Percentiles rank a stretch among this genome's conserved stretches.
Evolutionary conservation across 257 asterid genomes (phyloP).

Genomic region (Solanum arcanum): DNA sequence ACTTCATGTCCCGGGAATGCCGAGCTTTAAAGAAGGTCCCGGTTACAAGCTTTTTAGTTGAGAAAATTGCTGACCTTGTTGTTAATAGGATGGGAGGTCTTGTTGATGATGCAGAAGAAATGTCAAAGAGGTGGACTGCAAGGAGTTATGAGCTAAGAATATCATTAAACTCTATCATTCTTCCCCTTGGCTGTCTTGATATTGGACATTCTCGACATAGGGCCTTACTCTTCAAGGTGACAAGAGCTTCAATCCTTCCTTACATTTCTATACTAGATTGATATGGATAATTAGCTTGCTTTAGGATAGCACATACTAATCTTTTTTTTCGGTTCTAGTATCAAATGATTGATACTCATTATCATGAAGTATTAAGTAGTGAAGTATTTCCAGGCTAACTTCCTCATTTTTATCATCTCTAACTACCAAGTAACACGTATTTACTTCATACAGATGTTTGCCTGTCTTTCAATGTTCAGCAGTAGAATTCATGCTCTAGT

Average conservation of each 20-base stretch:
- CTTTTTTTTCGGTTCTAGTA: not conserved
- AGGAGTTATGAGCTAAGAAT: conserved; percentile 58
- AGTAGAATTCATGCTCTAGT: not conserved
- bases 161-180: conserved; percentile 37
- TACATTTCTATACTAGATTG: not conserved
- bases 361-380: not conserved
- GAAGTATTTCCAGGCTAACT: not conserved
- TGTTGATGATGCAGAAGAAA: conserved; percentile 80
- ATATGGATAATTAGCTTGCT: not conserved
- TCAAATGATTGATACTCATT: not conserved
- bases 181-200: conserved; percentile 89
- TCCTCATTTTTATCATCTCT: not conserved
- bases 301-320: not conserved
- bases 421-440: not conserved
- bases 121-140: conserved; percentile 68
- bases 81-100: conserved; percentile 93
- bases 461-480: not conserved
- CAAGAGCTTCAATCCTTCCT: conserved; percentile 8
- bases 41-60: conserved; percentile 41
- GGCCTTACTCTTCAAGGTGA: conserved; percentile 95
- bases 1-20: conserved; percentile 44
- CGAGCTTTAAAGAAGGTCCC: conserved; percentile 38
- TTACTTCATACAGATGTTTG: not conserved
- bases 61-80: conserved; percentile 72
- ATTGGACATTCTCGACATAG: conserved; percentile 97